Base-by-base conservation (phyloP, 1,139 yeast species). In the Geotrichum aggregatum region DNA sequence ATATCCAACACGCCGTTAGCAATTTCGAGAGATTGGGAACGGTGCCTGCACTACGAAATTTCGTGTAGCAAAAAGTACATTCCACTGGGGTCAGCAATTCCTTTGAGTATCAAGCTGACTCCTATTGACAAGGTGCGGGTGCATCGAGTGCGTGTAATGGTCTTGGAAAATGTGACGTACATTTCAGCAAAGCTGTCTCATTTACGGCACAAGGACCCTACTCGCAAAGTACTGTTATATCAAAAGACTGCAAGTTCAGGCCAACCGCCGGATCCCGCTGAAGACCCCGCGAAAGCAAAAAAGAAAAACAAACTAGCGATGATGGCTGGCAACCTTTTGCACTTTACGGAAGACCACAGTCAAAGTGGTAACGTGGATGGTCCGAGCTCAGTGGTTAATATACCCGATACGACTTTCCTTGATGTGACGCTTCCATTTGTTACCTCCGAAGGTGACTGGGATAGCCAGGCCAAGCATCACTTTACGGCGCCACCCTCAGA, bases 11-110 rank as follows among this genome's bases (percentile, higher is more conserved):
- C 85, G 62, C 95, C 96, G 0, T 80, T 89, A 28, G 85, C 83
- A 65, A 87, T 89, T 30, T 85, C 86, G 62, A 77, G 92, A 54
- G 76, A 83, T 2, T 89, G 96, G 96, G 85, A 84, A 60, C 83
- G 86, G 58, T 69, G 92, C 0, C 71, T 89, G 42, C 85, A 83
- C 55, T 89, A 89, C 67, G 87, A 86, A 59, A 78, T 89, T 31
- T 79, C 88, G 0, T 76, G 88, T 52, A 95, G 94, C 0, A 78
- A 78, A 57, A 87, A 87, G 61, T 87, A 78, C 66, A 80, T 87
- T 4, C 75, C 91, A 0, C 72, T 88, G 49, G 91, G 91, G 1
- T 76, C 83, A 7, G 82, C 81, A 47, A 63, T 79, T 11, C 76
- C 80, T 6, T 66, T 82, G 30, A 82, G 82, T 59, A 76, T 89